Percentiles rank a stretch among this genome's conserved stretches.
Evolutionary conservation across 129 eudicot species (phyloP).

Genomic region (Ambrosia trifida): DNA sequence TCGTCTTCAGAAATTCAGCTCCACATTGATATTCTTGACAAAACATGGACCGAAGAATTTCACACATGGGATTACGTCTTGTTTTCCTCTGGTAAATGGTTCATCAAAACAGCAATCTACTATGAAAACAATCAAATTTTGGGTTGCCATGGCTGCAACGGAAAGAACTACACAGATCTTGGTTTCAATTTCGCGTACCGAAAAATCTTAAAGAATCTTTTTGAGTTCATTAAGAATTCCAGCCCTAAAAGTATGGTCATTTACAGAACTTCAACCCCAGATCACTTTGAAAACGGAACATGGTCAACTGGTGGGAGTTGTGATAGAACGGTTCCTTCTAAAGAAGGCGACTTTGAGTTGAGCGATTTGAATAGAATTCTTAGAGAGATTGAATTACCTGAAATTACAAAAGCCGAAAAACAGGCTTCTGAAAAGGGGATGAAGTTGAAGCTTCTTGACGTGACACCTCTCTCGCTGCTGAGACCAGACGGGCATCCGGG

Average conservation of each 20-base stretch:
- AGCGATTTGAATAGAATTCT: constrained; percentile 51
- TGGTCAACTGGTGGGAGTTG: constrained; percentile 90
- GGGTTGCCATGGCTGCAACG: constrained; percentile 82
- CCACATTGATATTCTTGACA: constrained; percentile 72
- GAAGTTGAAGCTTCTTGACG: constrained; percentile 73
- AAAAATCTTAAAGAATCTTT: constrained; percentile 51
- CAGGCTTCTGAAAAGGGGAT: constrained; percentile 55
- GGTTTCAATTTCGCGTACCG: constrained; percentile 69
- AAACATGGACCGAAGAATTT: constrained; percentile 61
- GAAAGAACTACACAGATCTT: constrained; percentile 60
- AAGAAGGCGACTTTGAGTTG: constrained; percentile 67
- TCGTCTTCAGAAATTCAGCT: constrained; percentile 65
- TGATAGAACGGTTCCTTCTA: constrained; percentile 59
- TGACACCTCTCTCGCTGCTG: constrained; percentile 69
- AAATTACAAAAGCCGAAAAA: constrained; percentile 49
- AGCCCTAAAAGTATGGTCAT: constrained; percentile 55
- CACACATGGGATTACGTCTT: constrained; percentile 65
- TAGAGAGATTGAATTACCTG: constrained; percentile 69
- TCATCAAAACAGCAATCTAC: constrained; percentile 72
- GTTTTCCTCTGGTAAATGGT: constrained; percentile 88
- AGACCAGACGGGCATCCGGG: constrained; percentile 99
- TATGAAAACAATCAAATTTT: constrained; percentile 51
- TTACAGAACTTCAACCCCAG: constrained; percentile 79
- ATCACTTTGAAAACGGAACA: constrained; percentile 82
- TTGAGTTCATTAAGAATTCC: constrained; percentile 51